Base-by-base conservation (phyloP, 2,329 filamentous ascomycete species). In the Aspergillus texensis region DNA sequence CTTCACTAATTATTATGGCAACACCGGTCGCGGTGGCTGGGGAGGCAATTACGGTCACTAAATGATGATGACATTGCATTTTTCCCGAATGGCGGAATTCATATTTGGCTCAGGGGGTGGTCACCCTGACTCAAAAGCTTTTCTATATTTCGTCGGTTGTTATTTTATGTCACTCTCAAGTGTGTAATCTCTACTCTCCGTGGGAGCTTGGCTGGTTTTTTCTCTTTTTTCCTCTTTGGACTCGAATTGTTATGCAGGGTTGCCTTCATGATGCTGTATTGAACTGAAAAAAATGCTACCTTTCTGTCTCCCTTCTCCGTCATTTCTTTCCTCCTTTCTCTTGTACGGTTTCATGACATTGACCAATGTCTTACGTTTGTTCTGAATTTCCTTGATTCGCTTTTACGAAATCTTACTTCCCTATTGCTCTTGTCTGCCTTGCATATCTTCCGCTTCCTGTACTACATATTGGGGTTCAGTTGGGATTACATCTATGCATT, bases 21-120 rank as follows among this genome's bases (percentile, higher is more conserved):
- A 78, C 73, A 74, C 72, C 41, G 77, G 76, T 57, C 78, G 79
- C 50, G 79, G 79, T 61, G 80, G 80, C 61, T 82, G 80, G 80
- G 79, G 78, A 68, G 78, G 78, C 66, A 82, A 81, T 69, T 82
- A 82, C 66, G 79, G 79, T 56, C 80, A 81, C 71, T 81, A 76
- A 77, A 68, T 68, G 62, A 67, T 68, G 61, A 70, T 62, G 69
- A 71, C 67, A 62, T 71, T 72, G 64, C 64, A 66, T 64, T 66
- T 41, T 65, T 67, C 66, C 68, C 57, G 62, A 67, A 67, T 69
- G 67, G 70, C 71, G 70, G 69, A 67, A 70, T 70, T 70, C 68
- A 69, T 70, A 70, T 70, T 71, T 74, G 71, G 65, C 71, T 68
- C 69, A 65, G 64, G 62, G 39, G 68, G 59, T 69, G 70, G 63